Evolutionary conservation across 2,329 filamentous ascomycete genomes (phyloP).

Genomic region (Thelonectria discophora): DNA sequence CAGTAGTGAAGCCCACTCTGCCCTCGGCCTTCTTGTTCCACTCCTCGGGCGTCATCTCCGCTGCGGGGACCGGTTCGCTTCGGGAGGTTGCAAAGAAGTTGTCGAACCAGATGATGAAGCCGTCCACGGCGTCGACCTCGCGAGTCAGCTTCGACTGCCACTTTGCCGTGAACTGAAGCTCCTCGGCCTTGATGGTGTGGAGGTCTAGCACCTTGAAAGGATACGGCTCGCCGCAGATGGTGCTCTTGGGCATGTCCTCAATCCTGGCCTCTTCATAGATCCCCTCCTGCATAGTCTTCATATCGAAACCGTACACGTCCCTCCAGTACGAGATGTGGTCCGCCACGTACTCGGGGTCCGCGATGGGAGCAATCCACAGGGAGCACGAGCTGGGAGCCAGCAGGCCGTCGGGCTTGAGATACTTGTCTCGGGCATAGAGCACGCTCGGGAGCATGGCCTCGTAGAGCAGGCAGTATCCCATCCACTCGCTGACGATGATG

Average conservation of each 20-base stretch:
- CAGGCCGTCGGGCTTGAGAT: slow-evolving; percentile 80
- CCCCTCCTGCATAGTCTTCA: slow-evolving; percentile 86
- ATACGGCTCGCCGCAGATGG: slow-evolving; percentile 66
- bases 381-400: slow-evolving; percentile 88
- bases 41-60: slow-evolving; percentile 65
- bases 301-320: slow-evolving; percentile 93
- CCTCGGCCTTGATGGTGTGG: slow-evolving; percentile 73
- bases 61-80: slow-evolving; percentile 58
- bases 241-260: slow-evolving; percentile 70
- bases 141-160: slow-evolving; percentile 70
- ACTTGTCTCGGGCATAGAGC: slow-evolving; percentile 85
- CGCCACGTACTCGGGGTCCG: slow-evolving; percentile 78
- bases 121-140: slow-evolving; percentile 78
- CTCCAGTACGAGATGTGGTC: slow-evolving; percentile 88
- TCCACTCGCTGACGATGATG: slow-evolving; percentile 97
- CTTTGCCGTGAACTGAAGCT: slow-evolving; percentile 77
- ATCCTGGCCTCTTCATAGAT: slow-evolving; percentile 86
- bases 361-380: slow-evolving; percentile 82
- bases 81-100: slow-evolving; percentile 82
- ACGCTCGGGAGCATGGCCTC: slow-evolving; percentile 97
- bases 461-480: slow-evolving; percentile 93
- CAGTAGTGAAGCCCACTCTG: slow-evolving; percentile 87
- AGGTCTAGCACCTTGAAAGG: slow-evolving; percentile 81
- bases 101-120: slow-evolving; percentile 93
- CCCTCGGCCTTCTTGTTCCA: slow-evolving; percentile 67